A percentile compares a stretch with the other conserved stretches of the same genome.
Conservation (phyloP, 257 asterid genomes). For the Capsicum baccatum region DNA sequence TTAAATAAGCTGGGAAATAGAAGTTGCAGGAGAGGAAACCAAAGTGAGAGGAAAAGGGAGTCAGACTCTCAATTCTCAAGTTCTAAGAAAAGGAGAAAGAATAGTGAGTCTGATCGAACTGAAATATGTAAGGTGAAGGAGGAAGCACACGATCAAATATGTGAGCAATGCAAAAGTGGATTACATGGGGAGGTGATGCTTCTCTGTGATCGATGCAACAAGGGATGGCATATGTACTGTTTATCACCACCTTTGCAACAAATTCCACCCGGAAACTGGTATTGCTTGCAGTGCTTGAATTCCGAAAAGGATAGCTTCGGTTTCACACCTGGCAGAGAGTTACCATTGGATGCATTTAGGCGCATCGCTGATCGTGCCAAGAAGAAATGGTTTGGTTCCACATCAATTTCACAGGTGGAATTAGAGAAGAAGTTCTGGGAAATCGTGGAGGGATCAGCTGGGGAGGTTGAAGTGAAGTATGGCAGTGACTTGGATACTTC, state of each 20-base stretch:
- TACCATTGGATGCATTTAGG: slow-evolving; percentile 77
- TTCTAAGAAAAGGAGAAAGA: slow-evolving; percentile 76
- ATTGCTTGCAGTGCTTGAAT: slow-evolving; percentile 88
- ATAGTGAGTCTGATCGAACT: slow-evolving; percentile 65
- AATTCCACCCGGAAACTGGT: slow-evolving; percentile 94
- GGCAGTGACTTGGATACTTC: slow-evolving; percentile 97
- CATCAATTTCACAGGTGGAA: slow-evolving; percentile 64
- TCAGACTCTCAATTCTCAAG: slow-evolving; percentile 54
- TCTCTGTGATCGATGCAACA: slow-evolving; percentile 92
- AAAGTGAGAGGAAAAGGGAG: slow-evolving; percentile 48
- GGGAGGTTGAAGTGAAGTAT: slow-evolving; percentile 91
- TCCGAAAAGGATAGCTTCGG: slow-evolving; percentile 92
- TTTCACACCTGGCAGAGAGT: slow-evolving; percentile 82
- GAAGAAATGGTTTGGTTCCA: slow-evolving; percentile 89
- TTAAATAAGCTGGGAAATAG: slow-evolving; percentile 60
- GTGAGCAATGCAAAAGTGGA: slow-evolving; percentile 94
- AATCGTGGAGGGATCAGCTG: slow-evolving; percentile 89
- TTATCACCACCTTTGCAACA: slow-evolving; percentile 84
- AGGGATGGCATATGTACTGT: slow-evolving; percentile 96
- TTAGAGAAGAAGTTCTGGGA: slow-evolving; percentile 96
- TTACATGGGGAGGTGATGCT: slow-evolving; percentile 97
- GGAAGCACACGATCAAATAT: slow-evolving; percentile 70
- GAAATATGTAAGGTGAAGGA: slow-evolving; percentile 54
- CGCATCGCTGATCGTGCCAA: slow-evolving; percentile 87
- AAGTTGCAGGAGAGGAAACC: slow-evolving; percentile 50